Evolutionary conservation across 106 monocot species (phyloP).

Genomic region (Dioscorea dumetorum): DNA sequence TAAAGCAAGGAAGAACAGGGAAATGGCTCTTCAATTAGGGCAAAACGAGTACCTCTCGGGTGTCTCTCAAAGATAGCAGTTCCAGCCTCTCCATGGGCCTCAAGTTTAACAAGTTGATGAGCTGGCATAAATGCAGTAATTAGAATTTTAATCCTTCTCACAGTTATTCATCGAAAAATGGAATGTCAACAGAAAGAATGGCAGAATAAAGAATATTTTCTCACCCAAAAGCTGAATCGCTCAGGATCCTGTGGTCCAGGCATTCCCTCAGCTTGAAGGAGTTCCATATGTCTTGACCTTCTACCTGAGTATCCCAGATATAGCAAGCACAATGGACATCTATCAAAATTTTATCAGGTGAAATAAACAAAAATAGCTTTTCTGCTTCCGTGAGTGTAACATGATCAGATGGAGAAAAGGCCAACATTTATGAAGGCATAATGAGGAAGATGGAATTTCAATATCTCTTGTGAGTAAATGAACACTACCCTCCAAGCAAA

Average conservation of each 20-base stretch:
- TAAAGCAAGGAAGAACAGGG: background rate
- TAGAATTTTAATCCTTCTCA: background rate
- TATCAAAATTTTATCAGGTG: background rate
- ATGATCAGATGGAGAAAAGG: background rate
- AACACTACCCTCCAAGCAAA: background rate
- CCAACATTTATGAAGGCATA: background rate
- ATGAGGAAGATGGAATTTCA: background rate
- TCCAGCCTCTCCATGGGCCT: constrained; percentile 60
- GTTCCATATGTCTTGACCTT: constrained; percentile 45
- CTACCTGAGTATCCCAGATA: constrained; percentile 34
- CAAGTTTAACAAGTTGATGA: constrained; percentile 53
- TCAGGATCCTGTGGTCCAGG: constrained; percentile 73
- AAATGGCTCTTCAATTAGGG: background rate
- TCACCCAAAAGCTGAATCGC: constrained; percentile 88
- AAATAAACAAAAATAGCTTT: background rate
- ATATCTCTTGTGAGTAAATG: background rate
- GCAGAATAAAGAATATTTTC: background rate
- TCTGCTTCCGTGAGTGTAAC: background rate
- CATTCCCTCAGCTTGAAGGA: constrained; percentile 54
- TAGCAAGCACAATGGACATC: background rate
- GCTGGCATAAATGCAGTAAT: constrained; percentile 30
- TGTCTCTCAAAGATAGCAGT: constrained; percentile 60
- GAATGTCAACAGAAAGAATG: background rate
- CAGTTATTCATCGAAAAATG: background rate
- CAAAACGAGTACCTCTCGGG: constrained; percentile 47